Base-by-base conservation (phyloP, 192 early-diverging fungal species). In the Rhizoclosmatium globosum region DNA sequence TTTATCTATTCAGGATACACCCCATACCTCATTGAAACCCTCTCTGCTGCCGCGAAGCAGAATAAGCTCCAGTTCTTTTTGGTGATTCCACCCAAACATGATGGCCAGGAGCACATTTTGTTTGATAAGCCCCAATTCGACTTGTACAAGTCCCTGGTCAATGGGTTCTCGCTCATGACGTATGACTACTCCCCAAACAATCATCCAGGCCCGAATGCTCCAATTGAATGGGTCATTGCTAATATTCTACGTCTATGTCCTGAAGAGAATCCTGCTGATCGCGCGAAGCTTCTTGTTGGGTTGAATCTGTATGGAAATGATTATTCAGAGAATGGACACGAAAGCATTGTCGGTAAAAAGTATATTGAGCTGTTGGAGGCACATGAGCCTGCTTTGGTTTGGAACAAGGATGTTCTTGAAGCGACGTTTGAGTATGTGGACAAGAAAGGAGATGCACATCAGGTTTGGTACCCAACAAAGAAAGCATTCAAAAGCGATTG, bases 81-180 rank as follows among this genome's bases (percentile, higher is more conserved):
- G 21, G 79, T 80, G 7, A 76, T 76, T 15, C 15, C 74, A 11
- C 74, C 74, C 1, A 23, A 41, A 23, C 68, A 71, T 19, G 38
- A 19, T 13, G 71, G 11, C 71, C 6, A 11, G 11, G 58, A 64
- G 11, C 6, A 46, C 38, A 38, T 17, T 47, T n/a, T 74, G 15
- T 81, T 81, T 31, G 64, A 43, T 39, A 6, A 15, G 39, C 41
- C 43, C 11, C 64, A 76, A 39, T 73, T 76, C 31, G 69, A 77
- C 6, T 44, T 47, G 41, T 77, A 82, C 75, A 74, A 75, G 46
- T n/a, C 58, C 23, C 43, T 82, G 15, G 80, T 82, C 11, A 47
- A 69, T 21, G 74, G 74, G 2, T 82, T 82, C 74, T 71, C 67
- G 19, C 70, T 82, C 43, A 82, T 82, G 80, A 82, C 80, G 11